Evolutionary conservation across 116 monocot genomes (phyloP).

Genomic region (Cymodocea nodosa): DNA sequence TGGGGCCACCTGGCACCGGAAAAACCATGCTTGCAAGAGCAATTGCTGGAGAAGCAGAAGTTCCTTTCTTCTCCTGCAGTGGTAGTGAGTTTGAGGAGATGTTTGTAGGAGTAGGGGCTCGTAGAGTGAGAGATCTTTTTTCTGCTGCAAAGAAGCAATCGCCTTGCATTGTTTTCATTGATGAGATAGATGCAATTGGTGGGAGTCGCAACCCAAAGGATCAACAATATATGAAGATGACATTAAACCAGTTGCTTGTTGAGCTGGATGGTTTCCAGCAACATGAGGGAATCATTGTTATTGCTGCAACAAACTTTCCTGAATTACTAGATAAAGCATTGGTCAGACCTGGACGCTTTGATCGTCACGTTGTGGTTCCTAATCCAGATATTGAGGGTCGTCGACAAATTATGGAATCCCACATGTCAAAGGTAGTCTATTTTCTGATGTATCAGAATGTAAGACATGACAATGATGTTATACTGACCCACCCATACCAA

Average conservation of each 20-base stretch:
- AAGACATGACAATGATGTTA: too few species aligned
- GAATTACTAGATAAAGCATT: conserved; percentile 88
- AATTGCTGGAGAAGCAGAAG: conserved; percentile 87
- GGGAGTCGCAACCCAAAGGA: conserved; percentile 94
- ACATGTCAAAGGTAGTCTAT: conserved; percentile 85
- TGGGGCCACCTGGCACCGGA: conserved; percentile 95
- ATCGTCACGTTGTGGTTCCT: conserved; percentile 84
- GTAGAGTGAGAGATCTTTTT: conserved; percentile 83
- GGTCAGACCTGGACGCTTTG: conserved; percentile 88
- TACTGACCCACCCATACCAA: too few species aligned
- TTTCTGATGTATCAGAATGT: not conserved
- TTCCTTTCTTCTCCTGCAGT: conserved; percentile 94
- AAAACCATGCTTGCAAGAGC: conserved; percentile 96
- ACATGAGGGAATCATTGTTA: conserved; percentile 88
- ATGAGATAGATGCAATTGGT: conserved; percentile 95
- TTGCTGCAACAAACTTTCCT: conserved; percentile 91
- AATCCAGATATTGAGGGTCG: conserved; percentile 90
- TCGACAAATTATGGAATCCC: conserved; percentile 76
- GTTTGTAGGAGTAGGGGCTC: conserved; percentile 92
- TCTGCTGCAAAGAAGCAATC: conserved; percentile 75
- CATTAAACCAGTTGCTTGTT: conserved; percentile 79
- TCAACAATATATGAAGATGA: conserved; percentile 97
- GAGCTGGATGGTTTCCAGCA: conserved; percentile 92
- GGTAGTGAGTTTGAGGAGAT: conserved; percentile 96
- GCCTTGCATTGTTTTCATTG: conserved; percentile 89